Base-by-base conservation (phyloP, 306 rosid species). In the Senna siamea region DNA sequence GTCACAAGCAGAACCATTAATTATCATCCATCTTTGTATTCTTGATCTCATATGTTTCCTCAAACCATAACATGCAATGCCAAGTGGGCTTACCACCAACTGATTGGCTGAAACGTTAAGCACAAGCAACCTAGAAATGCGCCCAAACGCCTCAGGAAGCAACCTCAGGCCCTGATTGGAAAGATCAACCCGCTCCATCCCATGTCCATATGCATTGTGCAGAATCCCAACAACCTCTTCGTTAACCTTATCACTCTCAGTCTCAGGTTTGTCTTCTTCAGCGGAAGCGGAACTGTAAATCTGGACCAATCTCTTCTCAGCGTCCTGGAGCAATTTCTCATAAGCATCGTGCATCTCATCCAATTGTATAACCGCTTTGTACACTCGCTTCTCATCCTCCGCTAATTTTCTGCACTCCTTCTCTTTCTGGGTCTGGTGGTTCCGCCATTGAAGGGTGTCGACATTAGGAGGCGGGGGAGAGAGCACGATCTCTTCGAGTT, bases 101-200 rank as follows among this genome's bases (percentile, higher is more conserved):
- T 84, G 92, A 82, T 94, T 94, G 59, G 17, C 35, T 23, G 97
- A 92, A 85, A 88, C 69, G 62, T 89, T 76, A 51, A 94, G 88
- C 71, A 80, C 76, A 1, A 85, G 59, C 81, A 94, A 82, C 40
- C 93, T 87, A 41, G 81, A 73, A 75, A 94, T 80, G 50, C 76
- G 82, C 15, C 96, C 93, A 32, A 94, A 94, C 5, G 91, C 96
- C 80, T 94, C 99, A 4, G 99, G 99, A 85, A 94, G 76, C 68
- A 78, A 65, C 67, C 80, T 81, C 78, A 94, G 64, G 15, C 70
- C 60, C 26, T 89, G 87, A 5, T 78, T 82, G 0, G 96, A 87
- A 47, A 94, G 84, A 66, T 76, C 64, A 65, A 92, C 69, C 8
- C 89, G 75, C 20, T 94, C 90, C 73, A 94, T 73, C 17, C 81